Percentiles rank a stretch among this genome's conserved stretches.
Evolutionary conservation across 108 stramenopile genomes (phyloP).

Genomic region (Discostella stelligeroides): DNA sequence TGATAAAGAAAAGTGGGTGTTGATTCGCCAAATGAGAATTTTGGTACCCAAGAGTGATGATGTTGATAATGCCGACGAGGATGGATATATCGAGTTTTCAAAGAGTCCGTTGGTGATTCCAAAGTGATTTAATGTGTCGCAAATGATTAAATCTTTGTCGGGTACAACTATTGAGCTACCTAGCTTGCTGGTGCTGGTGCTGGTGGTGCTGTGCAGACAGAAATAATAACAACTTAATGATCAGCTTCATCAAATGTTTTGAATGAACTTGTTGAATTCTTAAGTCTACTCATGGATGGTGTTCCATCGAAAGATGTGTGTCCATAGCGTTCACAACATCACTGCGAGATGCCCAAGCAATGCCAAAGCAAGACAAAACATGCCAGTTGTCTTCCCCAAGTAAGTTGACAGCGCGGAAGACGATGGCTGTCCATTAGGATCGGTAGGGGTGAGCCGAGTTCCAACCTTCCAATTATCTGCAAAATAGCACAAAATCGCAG

Average conservation of each 20-base stretch:
- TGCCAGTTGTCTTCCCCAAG: background rate
- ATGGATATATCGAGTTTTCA: constrained; percentile 45
- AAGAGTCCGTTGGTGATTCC: constrained; percentile 14
- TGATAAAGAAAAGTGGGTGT: constrained; percentile 57
- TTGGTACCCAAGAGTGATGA: constrained; percentile 42
- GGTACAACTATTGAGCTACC: too few relatives aligned
- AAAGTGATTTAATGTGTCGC: background rate
- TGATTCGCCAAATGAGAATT: constrained; percentile 62
- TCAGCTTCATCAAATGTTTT: too few relatives aligned
- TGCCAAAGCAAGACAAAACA: background rate
- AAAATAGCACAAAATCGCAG: constrained; percentile 42
- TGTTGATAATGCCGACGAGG: background rate
- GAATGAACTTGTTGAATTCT: too few relatives aligned
- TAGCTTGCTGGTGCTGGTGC: too few relatives aligned
- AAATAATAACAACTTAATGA: too few relatives aligned
- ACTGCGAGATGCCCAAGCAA: background rate
- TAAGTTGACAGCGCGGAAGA: background rate
- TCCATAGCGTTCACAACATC: too few relatives aligned
- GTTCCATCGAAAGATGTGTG: too few relatives aligned
- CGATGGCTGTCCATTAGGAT: background rate
- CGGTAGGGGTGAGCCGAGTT: background rate
- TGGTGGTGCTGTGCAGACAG: too few relatives aligned
- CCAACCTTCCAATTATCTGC: constrained; percentile 14
- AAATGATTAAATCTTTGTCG: too few relatives aligned
- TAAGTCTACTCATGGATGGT: too few relatives aligned